Evolutionary conservation across 331 rosid genomes (phyloP), one percentile per base, ranked within the genome.

Genomic region (Saraca asoca): DNA sequence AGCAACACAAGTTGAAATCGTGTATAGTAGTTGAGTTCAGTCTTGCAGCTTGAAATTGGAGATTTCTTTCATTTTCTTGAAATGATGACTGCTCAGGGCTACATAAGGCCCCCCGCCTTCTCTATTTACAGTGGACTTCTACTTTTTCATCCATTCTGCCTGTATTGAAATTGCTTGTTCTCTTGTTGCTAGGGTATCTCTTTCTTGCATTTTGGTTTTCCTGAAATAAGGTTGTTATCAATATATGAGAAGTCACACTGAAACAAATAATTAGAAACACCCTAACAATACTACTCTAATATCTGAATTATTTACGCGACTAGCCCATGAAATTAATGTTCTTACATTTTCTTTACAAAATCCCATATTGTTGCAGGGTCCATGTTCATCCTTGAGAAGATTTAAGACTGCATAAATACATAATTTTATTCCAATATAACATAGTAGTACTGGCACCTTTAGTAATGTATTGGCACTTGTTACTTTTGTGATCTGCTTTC

Each of bases 171-270:
- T 24, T 5, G 3, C 50, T 8, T 62, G 19, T 20, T 44, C 53
- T 62, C 42, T 63, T 54, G 14, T 44, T 62, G 52, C 2, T 58
- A 37, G 48, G 48, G 33, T 24, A 5, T 16, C 16, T 58, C 49
- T 58, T 16, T 58, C 5, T 0, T 38, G 49, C 33, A 6, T 6
- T 16, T 58, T 58, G 51, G 5, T 18, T 20, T 43, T 55, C 42
- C 12, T 3, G 16, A 34, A 20, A 7, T 14, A 57, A 34, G 51
- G 18, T 45, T 45, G 51, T 17, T 12, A 12, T 16, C 11, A 64
- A 14, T 64, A 14, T 39, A 4, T 20, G 7, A 60, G 37, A 3
- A 24, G 31, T 24, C 2, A 24, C 1, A 24, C n/a, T 16, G 49
- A 39, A 38, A 17, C 50, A 58, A 17, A 18, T 12, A 20, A 59